These are phyloP conservation scores for Herpetospermum pedunculosum DNA, from an alignment of 306 rosid species.

Conservation along the genomic window DNA sequence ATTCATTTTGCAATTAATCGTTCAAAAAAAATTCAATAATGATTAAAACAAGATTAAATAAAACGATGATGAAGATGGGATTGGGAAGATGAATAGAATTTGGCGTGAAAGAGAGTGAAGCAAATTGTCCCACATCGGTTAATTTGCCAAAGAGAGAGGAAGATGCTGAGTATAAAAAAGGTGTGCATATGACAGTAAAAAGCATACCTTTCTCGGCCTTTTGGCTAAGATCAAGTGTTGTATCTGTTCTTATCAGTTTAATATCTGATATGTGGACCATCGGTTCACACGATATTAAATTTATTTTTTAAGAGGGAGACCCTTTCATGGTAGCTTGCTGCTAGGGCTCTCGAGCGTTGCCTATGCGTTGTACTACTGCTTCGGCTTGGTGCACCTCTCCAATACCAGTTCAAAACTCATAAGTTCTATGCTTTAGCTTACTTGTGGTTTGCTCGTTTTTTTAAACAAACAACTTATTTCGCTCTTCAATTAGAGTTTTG, in stretches of 20 bases:
- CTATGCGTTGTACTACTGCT: background rate
- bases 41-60: too few relatives aligned
- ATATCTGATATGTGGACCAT: constrained; percentile 3
- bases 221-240: constrained; percentile 4
- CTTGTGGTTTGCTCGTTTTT: too few relatives aligned
- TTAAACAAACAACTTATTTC: too few relatives aligned
- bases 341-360: background rate
- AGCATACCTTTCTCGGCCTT: background rate
- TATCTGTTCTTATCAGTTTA: constrained; percentile 3
- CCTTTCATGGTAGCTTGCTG: background rate
- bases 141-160: background rate
- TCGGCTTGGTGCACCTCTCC: background rate
- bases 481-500: too few relatives aligned
- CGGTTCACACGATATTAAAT: background rate
- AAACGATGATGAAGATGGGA: too few relatives aligned
- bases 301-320: background rate
- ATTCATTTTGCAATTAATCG: too few relatives aligned
- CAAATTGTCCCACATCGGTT: background rate
- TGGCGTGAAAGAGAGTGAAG: too few relatives aligned
- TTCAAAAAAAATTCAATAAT: too few relatives aligned
- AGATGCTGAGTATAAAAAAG: background rate
- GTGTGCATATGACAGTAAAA: rapidly evolving
- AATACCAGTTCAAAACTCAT: background rate
- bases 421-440: too few relatives aligned
- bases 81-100: too few relatives aligned